Percentiles rank a stretch among this genome's conserved stretches.
Conservation (phyloP, 1,284 basidiomycete genomes). For the Mycena citricolor region DNA sequence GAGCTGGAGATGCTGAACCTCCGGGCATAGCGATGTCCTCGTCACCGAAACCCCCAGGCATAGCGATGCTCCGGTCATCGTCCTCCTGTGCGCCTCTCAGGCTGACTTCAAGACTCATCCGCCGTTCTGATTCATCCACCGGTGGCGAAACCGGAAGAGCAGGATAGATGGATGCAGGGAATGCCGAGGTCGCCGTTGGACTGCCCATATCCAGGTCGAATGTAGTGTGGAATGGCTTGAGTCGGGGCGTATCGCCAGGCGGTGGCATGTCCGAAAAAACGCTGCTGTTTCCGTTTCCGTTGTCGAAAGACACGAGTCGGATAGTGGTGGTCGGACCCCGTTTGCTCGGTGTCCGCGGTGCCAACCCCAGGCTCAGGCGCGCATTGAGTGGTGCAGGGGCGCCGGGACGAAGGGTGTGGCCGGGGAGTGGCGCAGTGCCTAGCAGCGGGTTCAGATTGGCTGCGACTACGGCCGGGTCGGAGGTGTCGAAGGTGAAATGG, state of each 20-base stretch:
- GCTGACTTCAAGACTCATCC: conserved; percentile 18
- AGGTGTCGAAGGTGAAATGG: conserved; percentile 47
- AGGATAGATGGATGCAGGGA: conserved; percentile 46
- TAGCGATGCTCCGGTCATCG: conserved; percentile 21
- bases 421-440: conserved; percentile 52
- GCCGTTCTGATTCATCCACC: conserved; percentile 18
- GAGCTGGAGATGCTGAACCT: conserved; percentile 11
- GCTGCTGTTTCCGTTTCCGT: conserved; percentile 20
- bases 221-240: conserved; percentile 59
- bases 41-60: conserved; percentile 35
- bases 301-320: conserved; percentile 5
- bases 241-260: conserved; percentile 49
- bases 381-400: conserved; percentile 56
- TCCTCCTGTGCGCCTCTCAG: conserved; percentile 17
- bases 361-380: conserved; percentile 51
- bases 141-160: conserved; percentile 43
- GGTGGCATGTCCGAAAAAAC: conserved; percentile 12
- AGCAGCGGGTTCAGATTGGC: conserved; percentile 29
- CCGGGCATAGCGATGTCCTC: neutral
- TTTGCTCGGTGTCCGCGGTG: conserved; percentile 36
- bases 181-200: conserved; percentile 34
- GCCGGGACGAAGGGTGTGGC: conserved; percentile 54
- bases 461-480: conserved; percentile 26
- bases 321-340: conserved; percentile 36
- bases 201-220: conserved; percentile 66